These are phyloP conservation scores for Tremella fuciformis DNA, from an alignment of 768 basidiomycete species.

Conservation along the genomic window DNA sequence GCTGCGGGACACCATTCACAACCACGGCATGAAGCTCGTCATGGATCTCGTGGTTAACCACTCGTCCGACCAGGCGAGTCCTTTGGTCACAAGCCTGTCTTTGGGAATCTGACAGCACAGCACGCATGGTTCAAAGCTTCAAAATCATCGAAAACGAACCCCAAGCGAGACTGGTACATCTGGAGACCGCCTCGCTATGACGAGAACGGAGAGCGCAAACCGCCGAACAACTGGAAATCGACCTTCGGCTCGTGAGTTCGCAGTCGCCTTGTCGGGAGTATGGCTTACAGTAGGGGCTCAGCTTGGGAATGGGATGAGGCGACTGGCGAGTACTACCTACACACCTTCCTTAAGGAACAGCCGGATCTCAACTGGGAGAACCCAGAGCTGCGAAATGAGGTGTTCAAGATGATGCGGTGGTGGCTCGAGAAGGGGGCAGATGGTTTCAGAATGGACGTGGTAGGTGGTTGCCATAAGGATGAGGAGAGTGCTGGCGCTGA, in stretches of 20 bases:
- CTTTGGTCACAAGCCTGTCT: not conserved
- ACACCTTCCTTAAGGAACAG: constrained; percentile 57
- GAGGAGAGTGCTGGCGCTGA: constrained; percentile 26
- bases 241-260: constrained; percentile 57
- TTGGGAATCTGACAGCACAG: constrained; percentile 56
- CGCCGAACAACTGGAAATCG: constrained; percentile 73
- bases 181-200: constrained; percentile 65
- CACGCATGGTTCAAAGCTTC: constrained; percentile 71
- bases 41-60: constrained; percentile 79
- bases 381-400: constrained; percentile 54
- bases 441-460: constrained; percentile 64
- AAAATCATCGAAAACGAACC: constrained; percentile 56
- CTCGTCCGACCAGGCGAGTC: constrained; percentile 47
- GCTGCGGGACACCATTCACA: constrained; percentile 55
- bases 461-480: constrained; percentile 6
- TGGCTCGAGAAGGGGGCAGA: constrained; percentile 74
- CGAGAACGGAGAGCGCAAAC: constrained; percentile 58
- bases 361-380: constrained; percentile 66
- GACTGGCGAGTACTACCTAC: constrained; percentile 70
- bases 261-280: not conserved
- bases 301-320: constrained; percentile 68
- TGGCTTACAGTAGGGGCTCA: constrained; percentile 45
- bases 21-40: constrained; percentile 68
- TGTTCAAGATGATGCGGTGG: constrained; percentile 65
- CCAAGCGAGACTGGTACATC: constrained; percentile 73